phyloP scores from a whole-genome alignment of 2,329 filamentous ascomycete genomes.

The Claviceps africana region DNA sequence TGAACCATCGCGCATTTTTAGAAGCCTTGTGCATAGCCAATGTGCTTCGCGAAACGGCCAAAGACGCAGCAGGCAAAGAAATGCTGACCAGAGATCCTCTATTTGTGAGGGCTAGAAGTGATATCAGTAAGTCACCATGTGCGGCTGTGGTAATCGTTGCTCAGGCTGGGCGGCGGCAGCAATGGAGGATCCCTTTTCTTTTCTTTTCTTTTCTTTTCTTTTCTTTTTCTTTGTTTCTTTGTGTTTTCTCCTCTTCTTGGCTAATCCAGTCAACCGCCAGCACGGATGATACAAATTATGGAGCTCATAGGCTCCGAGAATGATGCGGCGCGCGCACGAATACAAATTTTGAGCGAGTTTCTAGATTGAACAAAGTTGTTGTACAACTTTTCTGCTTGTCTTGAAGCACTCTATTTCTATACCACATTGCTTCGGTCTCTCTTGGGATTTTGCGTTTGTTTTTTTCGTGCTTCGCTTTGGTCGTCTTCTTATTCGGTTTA shows the following conservation, averaged over 20 bases:
- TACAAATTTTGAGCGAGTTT: constrained; percentile 44
- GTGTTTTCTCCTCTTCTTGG: neutral
- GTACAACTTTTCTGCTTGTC: neutral
- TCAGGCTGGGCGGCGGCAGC: neutral
- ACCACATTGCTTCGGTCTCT: neutral
- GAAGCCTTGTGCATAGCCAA: constrained; percentile 57
- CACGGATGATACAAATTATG: constrained; percentile 51
- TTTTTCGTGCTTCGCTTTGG: neutral
- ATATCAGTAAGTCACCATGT: constrained; percentile 38
- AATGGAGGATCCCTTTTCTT: too few species aligned
- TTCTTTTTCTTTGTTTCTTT: neutral
- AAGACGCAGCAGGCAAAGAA: constrained; percentile 32
- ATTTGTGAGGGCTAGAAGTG: constrained; percentile 43
- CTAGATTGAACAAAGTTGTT: constrained; percentile 15
- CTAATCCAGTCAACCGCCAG: constrained; percentile 19
- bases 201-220: too few species aligned
- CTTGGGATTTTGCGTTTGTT: neutral
- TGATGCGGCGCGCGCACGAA: constrained; percentile 44
- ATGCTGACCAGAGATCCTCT: constrained; percentile 37
- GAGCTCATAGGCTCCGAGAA: constrained; percentile 43
- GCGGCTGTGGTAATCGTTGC: neutral
- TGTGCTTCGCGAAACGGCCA: constrained; percentile 38
- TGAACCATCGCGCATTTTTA: constrained; percentile 67
- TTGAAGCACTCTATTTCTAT: neutral
- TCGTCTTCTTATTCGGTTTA: neutral